Percentiles rank a stretch among this genome's conserved stretches.
phyloP scores from a whole-genome alignment of 192 early-diverging fungal species.

The Pilaira anomala region DNA sequence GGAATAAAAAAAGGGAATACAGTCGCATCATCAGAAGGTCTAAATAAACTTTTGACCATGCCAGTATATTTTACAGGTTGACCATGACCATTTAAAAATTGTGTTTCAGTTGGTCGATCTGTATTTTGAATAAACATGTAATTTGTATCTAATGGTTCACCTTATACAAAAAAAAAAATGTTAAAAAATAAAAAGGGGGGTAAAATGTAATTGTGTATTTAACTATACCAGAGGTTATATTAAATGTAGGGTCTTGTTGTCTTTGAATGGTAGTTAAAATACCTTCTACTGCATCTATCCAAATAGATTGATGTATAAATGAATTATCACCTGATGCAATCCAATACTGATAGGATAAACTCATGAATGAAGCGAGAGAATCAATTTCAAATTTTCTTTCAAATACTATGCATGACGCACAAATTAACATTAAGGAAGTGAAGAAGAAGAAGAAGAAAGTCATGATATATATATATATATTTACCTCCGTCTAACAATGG shows the following conservation, averaged over 20 bases:
- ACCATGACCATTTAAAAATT: constrained; percentile 41
- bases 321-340: constrained; percentile 41
- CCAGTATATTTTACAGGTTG: constrained; percentile 37
- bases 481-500: background rate
- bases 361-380: constrained; percentile 63
- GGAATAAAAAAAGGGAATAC: constrained; percentile 58
- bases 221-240: constrained; percentile 16
- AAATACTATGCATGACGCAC: constrained; percentile 1
- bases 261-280: constrained; percentile 41
- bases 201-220: too few relatives aligned
- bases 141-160: background rate
- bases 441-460: constrained; percentile 64
- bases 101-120: constrained; percentile 39
- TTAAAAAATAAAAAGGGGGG: too few relatives aligned
- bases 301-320: constrained; percentile 37
- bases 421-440: constrained; percentile 52
- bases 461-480: constrained; percentile 5
- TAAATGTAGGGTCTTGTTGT: constrained; percentile 46
- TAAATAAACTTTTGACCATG: constrained; percentile 48
- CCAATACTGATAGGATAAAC: constrained; percentile 54
- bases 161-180: too few relatives aligned
- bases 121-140: constrained; percentile 32
- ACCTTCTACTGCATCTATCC: constrained; percentile 44
- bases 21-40: constrained; percentile 59
- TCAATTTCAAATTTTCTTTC: constrained; percentile 56